Evolutionary conservation across 2,329 filamentous ascomycete species (phyloP).

Genomic region (Fusarium cicatricum): DNA sequence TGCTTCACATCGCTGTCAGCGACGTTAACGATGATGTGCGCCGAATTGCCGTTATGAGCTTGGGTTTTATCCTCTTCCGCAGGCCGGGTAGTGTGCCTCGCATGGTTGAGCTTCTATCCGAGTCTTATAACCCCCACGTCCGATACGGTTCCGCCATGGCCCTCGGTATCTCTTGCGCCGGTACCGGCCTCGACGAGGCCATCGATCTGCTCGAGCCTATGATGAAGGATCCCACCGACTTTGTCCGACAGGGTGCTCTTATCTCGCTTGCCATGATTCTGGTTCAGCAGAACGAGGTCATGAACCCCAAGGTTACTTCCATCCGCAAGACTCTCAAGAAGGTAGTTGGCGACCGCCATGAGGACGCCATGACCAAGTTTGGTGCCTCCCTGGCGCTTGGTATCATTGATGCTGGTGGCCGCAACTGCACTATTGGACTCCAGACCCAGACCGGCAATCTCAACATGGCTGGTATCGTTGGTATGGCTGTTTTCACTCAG

Average conservation of each 20-base stretch:
- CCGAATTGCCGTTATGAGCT: slow-evolving; percentile 93
- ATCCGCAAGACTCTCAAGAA: slow-evolving; percentile 95
- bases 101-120: slow-evolving; percentile 97
- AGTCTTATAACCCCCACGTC: slow-evolving; percentile 99
- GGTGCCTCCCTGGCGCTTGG: slow-evolving; percentile 92
- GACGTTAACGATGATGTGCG: slow-evolving; percentile 98
- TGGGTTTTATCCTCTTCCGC: slow-evolving; percentile 98
- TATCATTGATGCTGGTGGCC: slow-evolving; percentile 96
- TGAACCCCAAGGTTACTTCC: slow-evolving; percentile 94
- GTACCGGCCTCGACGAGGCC: slow-evolving; percentile 93
- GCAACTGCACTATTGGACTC: slow-evolving; percentile 97
- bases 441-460: slow-evolving; percentile 98
- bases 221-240: slow-evolving; percentile 99
- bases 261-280: slow-evolving; percentile 98
- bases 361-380: slow-evolving; percentile 99
- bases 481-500: slow-evolving; percentile 97
- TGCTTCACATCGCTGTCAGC: slow-evolving; percentile 95
- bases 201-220: slow-evolving; percentile 97
- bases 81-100: slow-evolving; percentile 97
- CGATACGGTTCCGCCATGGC: slow-evolving; percentile 98
- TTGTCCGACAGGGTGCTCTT: slow-evolving; percentile 94
- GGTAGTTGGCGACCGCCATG: slow-evolving; percentile 92
- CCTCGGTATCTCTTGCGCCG: slow-evolving; percentile 95
- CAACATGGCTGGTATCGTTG: slow-evolving; percentile 98
- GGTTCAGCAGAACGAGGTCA: slow-evolving; percentile 98